Conservation (phyloP, 2,329 filamentous ascomycete genomes). For the Pezicula rhizophila region DNA sequence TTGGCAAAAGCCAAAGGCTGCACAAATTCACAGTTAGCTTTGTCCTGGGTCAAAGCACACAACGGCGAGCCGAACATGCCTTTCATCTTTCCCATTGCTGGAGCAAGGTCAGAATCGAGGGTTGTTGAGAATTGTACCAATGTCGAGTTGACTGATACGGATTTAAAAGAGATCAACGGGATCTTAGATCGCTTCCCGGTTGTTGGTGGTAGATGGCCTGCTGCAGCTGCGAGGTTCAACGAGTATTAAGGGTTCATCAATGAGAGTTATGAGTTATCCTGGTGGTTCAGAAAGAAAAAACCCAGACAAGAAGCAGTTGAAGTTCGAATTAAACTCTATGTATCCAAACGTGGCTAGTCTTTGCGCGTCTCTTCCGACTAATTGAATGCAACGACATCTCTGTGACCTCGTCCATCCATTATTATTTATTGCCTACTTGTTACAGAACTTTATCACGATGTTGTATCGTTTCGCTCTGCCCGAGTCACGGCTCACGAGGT, state of each 20-base stretch:
- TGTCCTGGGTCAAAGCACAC: conserved; percentile 12
- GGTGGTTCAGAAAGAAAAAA: not conserved
- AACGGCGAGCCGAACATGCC: conserved; percentile 9
- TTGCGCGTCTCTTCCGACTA: too few relatives aligned
- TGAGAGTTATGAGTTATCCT: not conserved
- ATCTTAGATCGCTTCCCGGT: conserved; percentile 16
- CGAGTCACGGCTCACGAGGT: too few relatives aligned
- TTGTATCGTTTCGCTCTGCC: too few relatives aligned
- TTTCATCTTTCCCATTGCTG: conserved; percentile 26
- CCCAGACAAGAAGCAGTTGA: too few relatives aligned
- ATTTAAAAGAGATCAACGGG: conserved; percentile 24
- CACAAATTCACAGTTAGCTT: conserved; percentile 55
- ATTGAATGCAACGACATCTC: too few relatives aligned
- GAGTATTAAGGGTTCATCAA: conserved; percentile 7
- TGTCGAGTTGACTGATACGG: conserved; percentile 23
- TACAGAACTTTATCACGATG: too few relatives aligned
- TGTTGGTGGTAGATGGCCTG: conserved; percentile 13
- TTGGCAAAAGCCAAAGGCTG: conserved; percentile 54
- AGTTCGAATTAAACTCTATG: too few relatives aligned
- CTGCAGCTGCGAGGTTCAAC: not conserved
- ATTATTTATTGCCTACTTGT: too few relatives aligned
- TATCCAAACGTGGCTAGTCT: too few relatives aligned
- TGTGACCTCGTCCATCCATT: too few relatives aligned
- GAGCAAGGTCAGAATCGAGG: conserved; percentile 21
- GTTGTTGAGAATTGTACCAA: conserved; percentile 26